Evolutionary conservation across 2,329 filamentous ascomycete species (phyloP).

Genomic region (Sarocladiaceae sp.): DNA sequence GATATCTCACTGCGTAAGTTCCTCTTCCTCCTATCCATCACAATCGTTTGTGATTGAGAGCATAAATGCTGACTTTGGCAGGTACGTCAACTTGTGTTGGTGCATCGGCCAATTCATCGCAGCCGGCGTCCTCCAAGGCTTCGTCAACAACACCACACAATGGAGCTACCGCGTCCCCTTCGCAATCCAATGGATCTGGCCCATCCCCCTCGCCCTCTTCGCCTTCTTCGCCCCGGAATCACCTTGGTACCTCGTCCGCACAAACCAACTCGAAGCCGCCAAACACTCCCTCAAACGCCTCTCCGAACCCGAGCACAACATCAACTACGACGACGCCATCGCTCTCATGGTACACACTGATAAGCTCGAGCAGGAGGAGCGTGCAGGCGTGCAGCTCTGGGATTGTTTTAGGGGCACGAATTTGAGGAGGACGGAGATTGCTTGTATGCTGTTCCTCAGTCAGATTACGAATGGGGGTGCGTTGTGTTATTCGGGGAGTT

Average conservation of each 20-base stretch:
- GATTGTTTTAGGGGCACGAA: constrained; percentile 47
- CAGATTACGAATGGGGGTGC: constrained; percentile 38
- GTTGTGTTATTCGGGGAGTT: constrained; percentile 37
- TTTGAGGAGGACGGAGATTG: constrained; percentile 41
- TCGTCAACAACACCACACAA: constrained; percentile 26
- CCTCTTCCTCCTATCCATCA: neutral
- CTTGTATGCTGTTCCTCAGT: constrained; percentile 34
- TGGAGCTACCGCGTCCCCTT: constrained; percentile 38
- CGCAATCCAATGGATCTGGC: constrained; percentile 36
- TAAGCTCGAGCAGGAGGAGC: constrained; percentile 39
- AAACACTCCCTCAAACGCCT: constrained; percentile 27
- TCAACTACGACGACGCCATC: constrained; percentile 32
- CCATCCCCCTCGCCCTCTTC: constrained; percentile 26
- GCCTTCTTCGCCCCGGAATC: constrained; percentile 31
- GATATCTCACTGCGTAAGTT: constrained; percentile 32
- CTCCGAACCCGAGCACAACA: constrained; percentile 24
- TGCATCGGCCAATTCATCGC: constrained; percentile 38
- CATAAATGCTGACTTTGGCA: neutral
- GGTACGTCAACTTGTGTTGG: constrained; percentile 40
- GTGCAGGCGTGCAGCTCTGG: constrained; percentile 32
- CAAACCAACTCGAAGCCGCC: constrained; percentile 25
- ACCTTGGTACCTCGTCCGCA: constrained; percentile 32
- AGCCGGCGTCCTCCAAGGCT: constrained; percentile 33
- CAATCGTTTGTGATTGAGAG: neutral
- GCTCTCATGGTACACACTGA: constrained; percentile 41